Conservation (phyloP, 352 stramenopile species). For the Phytopythium aichiense region DNA sequence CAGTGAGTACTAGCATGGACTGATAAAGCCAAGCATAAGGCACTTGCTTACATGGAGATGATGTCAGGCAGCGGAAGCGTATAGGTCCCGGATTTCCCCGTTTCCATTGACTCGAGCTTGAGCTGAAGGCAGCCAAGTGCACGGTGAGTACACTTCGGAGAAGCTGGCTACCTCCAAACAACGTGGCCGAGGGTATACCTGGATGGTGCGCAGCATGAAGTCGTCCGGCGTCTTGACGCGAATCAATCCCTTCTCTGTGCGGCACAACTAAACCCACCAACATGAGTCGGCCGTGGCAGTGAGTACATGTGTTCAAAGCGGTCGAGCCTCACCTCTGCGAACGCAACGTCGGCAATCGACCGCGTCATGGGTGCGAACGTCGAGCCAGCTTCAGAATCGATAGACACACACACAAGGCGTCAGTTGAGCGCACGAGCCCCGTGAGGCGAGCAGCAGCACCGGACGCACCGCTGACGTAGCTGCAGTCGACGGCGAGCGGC, state of each 20-base stretch:
- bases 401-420: neutral
- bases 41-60: conserved; percentile 33
- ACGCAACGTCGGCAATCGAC: conserved; percentile 75
- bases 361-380: conserved; percentile 65
- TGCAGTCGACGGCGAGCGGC: conserved; percentile 81
- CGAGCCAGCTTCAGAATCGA: conserved; percentile 51
- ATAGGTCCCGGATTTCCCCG: conserved; percentile 27
- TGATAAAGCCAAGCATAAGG: neutral
- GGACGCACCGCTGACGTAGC: conserved; percentile 66
- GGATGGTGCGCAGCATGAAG: conserved; percentile 69
- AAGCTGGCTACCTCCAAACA: neutral
- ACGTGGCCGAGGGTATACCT: conserved; percentile 25
- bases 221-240: conserved; percentile 75
- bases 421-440: neutral
- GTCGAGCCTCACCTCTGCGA: conserved; percentile 54
- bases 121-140: conserved; percentile 16
- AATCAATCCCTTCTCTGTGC: conserved; percentile 76
- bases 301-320: neutral
- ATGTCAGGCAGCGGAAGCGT: conserved; percentile 38
- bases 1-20: neutral
- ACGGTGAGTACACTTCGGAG: neutral
- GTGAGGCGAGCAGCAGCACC: neutral
- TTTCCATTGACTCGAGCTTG: conserved; percentile 31
- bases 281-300: neutral
- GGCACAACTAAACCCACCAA: conserved; percentile 45